Base-by-base conservation (phyloP, 345 rosid species). In the Camelina laxa region DNA sequence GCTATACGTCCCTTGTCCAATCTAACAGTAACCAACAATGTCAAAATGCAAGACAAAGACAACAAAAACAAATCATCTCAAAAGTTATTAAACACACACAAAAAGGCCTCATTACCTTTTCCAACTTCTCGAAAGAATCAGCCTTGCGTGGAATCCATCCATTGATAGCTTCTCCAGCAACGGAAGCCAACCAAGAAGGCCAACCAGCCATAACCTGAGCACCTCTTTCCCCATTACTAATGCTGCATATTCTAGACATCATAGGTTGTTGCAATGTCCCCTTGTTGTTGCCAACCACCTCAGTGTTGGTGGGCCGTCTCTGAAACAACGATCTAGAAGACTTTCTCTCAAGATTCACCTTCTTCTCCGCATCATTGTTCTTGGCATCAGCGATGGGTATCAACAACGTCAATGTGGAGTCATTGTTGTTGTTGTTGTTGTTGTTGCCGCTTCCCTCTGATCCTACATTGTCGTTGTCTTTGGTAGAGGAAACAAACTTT, bases 81-180 rank as follows among this genome's bases (percentile, higher is more conserved):
- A 19, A 19, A 6, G 47, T 38, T 20, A 14, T 1, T 1, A 7
- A 7, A 33, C 0, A 17, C 24, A 60, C 5, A 60, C 3, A 60
- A 38, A 58, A 72, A 17, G 12, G 5, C 35, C 74, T 79, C 36
- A 4, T 27, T 27, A 94, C 99, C 97, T 95, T 95, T 62, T 90
- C 99, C 53, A 95, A 60, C 84, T 89, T 95, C 82, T 95, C 96
- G 73, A 95, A 95, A 0, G 99, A 92, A 38, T 95, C 97, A 0
- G 97, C 91, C 56, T 83, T 85, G 14, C 97, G 86, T 9, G 99
- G 97, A 61, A 88, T 84, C 99, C 99, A 95, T 11, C 99, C 99
- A 53, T 85, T 85, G 79, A 95, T 87, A 60, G 97, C 97, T 82
- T 95, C 99, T 9, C 97, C 96, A n/a, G 99, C 99, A 69, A 92